Evolutionary conservation across 75 land plant species (phyloP).

Genomic region (Ceratopteris richardii): DNA sequence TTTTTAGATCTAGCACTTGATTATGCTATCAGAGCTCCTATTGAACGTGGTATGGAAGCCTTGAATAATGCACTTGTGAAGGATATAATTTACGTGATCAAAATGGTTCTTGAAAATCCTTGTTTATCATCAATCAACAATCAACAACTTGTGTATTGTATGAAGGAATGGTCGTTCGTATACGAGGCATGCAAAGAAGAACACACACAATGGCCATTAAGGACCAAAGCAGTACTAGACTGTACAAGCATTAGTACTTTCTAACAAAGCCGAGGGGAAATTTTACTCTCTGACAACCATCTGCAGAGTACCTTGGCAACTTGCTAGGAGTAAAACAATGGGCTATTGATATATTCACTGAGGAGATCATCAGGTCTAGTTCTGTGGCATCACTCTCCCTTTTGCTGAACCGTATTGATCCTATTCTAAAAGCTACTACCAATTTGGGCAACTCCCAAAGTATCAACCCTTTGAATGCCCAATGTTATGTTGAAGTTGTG

Average conservation of each 20-base stretch:
- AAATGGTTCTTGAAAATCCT: conserved; percentile 83
- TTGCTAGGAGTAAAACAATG: conserved; percentile 81
- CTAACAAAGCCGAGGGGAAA: conserved; percentile 83
- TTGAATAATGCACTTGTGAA: conserved; percentile 58
- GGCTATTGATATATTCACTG: conserved; percentile 91
- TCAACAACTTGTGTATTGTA: conserved; percentile 86
- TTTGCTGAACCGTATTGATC: conserved; percentile 87
- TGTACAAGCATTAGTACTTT: conserved; percentile 76
- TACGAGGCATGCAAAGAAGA: conserved; percentile 33
- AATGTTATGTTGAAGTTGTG: conserved; percentile 72
- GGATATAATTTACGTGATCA: conserved; percentile 79
- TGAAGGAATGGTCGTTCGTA: conserved; percentile 85
- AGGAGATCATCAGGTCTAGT: conserved; percentile 95
- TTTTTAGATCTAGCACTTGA: conserved; percentile 96
- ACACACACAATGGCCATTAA: conserved; percentile 71
- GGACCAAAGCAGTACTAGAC: conserved; percentile 88
- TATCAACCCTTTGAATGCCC: conserved; percentile 86
- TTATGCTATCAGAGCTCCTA: conserved; percentile 80
- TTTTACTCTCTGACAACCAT: conserved; percentile 74
- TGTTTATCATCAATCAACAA: conserved; percentile 75
- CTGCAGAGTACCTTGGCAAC: conserved; percentile 88
- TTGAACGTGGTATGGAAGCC: conserved; percentile 81
- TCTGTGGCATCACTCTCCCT: conserved; percentile 92
- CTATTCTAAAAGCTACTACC: conserved; percentile 63
- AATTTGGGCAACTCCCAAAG: conserved; percentile 98